Evolutionary conservation across 2,329 filamentous ascomycete genomes (phyloP), one percentile per base, ranked within the genome.

Genomic region (Trichophaea hybrida): DNA sequence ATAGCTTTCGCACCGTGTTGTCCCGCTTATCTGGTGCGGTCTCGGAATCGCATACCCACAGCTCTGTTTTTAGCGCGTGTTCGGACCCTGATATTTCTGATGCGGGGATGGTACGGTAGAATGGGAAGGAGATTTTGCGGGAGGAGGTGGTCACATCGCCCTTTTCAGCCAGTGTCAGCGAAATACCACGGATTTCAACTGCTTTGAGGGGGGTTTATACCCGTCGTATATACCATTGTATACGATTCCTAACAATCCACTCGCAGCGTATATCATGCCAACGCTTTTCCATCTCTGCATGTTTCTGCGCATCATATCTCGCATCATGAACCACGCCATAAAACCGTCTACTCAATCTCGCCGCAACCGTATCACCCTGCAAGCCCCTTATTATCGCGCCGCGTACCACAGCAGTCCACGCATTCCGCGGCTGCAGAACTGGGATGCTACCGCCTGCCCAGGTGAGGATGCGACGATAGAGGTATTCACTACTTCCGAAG

Each of bases 401-500:
- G 34, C 64, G 59, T 6, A 66, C 64, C 17, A 66, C 64, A n/a
- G 64, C 64, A 46, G 65, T 66, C 65, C 65, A 66, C 13, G 65
- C 65, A 37, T 66, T 66, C 13, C 64, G 58, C 40, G 65, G 65
- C 52, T 66, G 65, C 54, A 66, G 59, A 32, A 66, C 59, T 7
- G 58, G 34, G 33, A 66, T 65, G 44, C 64, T 65, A 24, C 58
- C 58, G 2, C 54, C 53, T n/a, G 59, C 60, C 61, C 61, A 65
- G 34, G 61, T 54, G n/a, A 35, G 5, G 40, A 61, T 49, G 5
- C 73, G 69, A 58, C 73, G 69, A 64, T 73, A 74, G 15, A 78
- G 69, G 64, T 77, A 76, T 24, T 69, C 70, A 15, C 73, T 76
- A 44, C 74, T 71, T 2, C 76, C 75, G 57, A 78, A 78, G 0